phyloP scores from a whole-genome alignment of 2,329 filamentous ascomycete species.

The Coleophoma cylindrospora region DNA sequence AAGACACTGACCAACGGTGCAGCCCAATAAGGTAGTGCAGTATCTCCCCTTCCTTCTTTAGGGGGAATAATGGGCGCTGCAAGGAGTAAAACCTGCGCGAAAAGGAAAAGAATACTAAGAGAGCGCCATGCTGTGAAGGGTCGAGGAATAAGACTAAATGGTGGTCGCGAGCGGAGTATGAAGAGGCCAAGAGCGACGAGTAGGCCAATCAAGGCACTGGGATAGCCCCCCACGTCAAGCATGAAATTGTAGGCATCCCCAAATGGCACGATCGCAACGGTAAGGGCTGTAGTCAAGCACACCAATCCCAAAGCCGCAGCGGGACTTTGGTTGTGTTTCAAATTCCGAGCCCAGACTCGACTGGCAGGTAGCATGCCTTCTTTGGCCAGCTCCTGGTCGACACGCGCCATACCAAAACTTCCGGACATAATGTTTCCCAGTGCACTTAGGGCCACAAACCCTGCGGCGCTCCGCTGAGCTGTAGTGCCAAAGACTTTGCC shows the following conservation, averaged over 20 bases:
- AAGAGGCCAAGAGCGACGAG: background rate
- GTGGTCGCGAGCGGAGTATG: background rate
- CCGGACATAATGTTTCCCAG: background rate
- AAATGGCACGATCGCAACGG: background rate
- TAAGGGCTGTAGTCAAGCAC: background rate
- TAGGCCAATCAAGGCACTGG: background rate
- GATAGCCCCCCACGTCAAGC: background rate
- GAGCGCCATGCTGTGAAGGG: background rate
- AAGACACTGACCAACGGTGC: background rate
- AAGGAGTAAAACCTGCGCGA: background rate
- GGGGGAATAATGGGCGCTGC: background rate
- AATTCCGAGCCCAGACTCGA: background rate
- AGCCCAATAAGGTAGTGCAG: background rate
- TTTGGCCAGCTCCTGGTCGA: background rate
- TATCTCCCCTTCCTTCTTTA: background rate
- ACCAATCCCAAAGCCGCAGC: background rate
- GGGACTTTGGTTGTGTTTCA: background rate
- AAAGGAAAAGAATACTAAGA: background rate
- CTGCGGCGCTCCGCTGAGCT: background rate
- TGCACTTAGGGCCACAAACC: background rate
- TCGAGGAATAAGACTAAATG: background rate
- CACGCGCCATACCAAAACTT: background rate
- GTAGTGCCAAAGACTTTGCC: background rate
- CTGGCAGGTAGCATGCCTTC: background rate
- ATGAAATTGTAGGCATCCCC: background rate